These are phyloP conservation scores for Phytophthora nicotianae DNA, from an alignment of 352 stramenopile genomes.

Conservation along the genomic window DNA sequence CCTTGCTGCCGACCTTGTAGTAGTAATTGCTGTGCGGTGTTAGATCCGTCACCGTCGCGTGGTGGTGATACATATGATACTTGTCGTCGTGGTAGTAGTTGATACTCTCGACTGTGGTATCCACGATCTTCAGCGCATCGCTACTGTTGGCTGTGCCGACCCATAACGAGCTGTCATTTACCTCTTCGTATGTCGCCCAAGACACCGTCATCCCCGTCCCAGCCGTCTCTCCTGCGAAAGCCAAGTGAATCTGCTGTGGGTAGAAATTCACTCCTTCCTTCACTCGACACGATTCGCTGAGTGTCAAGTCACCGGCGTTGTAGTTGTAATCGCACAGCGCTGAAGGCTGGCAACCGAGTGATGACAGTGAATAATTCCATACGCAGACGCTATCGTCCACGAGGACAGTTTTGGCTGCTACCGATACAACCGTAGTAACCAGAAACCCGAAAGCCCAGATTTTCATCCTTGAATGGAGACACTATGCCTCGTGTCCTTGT, in stretches of 20 bases:
- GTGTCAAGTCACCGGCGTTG: conserved; percentile 44
- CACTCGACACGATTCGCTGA: conserved; percentile 49
- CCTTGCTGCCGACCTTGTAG: conserved; percentile 35
- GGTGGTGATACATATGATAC: conserved; percentile 53
- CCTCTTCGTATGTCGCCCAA: conserved; percentile 43
- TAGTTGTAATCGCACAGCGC: conserved; percentile 45
- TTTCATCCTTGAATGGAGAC: too few species aligned
- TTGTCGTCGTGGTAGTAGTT: conserved; percentile 50
- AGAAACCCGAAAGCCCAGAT: too few species aligned
- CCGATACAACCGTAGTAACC: too few species aligned
- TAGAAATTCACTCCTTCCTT: conserved; percentile 49
- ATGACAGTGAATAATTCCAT: conserved; percentile 27
- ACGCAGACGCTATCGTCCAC: conserved; percentile 43
- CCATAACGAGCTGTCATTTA: conserved; percentile 45
- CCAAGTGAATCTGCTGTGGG: conserved; percentile 63
- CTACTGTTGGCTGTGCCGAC: conserved; percentile 14
- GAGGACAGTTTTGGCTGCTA: too few species aligned
- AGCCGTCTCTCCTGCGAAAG: conserved; percentile 44
- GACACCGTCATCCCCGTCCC: conserved; percentile 60
- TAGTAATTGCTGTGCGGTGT: conserved; percentile 36
- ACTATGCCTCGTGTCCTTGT: too few species aligned
- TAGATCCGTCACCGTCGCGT: conserved; percentile 45
- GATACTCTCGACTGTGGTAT: conserved; percentile 19
- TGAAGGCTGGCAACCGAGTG: conserved; percentile 34
- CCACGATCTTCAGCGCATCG: conserved; percentile 25